Base-by-base conservation (phyloP, 2,329 filamentous ascomycete genomes). In the Microsporum canis region DNA sequence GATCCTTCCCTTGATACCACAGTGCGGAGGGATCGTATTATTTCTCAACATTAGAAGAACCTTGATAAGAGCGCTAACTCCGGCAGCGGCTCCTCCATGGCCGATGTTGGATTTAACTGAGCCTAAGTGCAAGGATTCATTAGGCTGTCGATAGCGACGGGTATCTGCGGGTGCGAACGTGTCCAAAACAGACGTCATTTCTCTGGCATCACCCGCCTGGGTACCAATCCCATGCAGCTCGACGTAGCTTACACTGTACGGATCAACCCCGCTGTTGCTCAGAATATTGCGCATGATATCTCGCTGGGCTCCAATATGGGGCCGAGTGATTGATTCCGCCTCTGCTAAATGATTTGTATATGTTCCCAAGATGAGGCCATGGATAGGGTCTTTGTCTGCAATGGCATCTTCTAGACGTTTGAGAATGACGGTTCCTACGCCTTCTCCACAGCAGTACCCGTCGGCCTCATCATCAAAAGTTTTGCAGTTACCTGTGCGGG, bases 221-320 rank as follows among this genome's bases (percentile, higher is more conserved):
- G 89, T 95, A 36, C 90, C 90, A 2, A 90, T 95, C 12, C 88
- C 90, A 71, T 95, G 89, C 85, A 94, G 90, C 74, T 95, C 90
- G 6, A 95, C 85, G 68, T 92, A 95, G 72, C 85, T 85, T 57
- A 95, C 81, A 64, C 91, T 87, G 58, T 84, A 80, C 1, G 89
- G 87, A 68, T 91, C 85, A 27, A 94, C 81, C 62, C 87, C 86
- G 47, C 88, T 86, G 49, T 88, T 82, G 56, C 86, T 82, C 0
- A 94, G 78, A 33, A 94, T 84, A 43, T 83, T 79, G 61, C 82
- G 82, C 68, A 87, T 47, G 17, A 29, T 47, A 92, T 82, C 78
- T 10, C 88, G 84, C 72, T 95, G 90, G 0, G 88, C 87, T 12
- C 84, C 86, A 3, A 84, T 87, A 71, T 94, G 88, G 1, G 90